A percentile compares a stretch with the other conserved stretches of the same genome.
Evolutionary conservation across 2,329 filamentous ascomycete species (phyloP).

Genomic region (Lachnellula suecica): DNA sequence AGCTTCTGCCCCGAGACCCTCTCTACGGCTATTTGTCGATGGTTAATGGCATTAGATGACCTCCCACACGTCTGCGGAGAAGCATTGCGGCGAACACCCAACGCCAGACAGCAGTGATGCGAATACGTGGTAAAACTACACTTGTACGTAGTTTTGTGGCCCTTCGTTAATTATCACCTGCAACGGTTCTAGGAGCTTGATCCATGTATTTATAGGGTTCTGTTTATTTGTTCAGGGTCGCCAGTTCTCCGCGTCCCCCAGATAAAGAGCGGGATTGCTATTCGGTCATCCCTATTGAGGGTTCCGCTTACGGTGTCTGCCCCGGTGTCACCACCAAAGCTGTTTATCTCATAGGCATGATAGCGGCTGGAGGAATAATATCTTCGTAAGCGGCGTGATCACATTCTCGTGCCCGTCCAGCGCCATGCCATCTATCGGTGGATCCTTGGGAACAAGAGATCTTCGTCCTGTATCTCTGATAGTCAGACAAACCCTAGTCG

Average conservation of each 20-base stretch:
- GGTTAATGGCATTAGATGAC: too few species aligned
- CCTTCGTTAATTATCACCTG: background rate
- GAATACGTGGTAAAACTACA: too few species aligned
- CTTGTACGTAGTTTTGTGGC: too few species aligned
- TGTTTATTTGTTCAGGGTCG: too few species aligned
- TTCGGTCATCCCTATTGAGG: too few species aligned
- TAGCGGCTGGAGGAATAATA: background rate
- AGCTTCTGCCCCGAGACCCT: background rate
- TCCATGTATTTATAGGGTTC: background rate
- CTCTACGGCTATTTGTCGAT: background rate
- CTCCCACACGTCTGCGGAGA: too few species aligned
- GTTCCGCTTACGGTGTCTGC: too few species aligned
- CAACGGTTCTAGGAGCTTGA: background rate
- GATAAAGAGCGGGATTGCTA: too few species aligned
- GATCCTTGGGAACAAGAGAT: background rate
- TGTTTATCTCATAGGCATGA: background rate
- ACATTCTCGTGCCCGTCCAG: background rate
- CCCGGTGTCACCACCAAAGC: too few species aligned
- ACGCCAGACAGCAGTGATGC: too few species aligned
- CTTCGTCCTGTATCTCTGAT: background rate
- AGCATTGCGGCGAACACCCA: too few species aligned
- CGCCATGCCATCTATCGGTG: background rate
- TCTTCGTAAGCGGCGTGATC: background rate
- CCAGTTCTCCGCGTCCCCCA: too few species aligned
- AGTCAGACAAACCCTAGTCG: conserved; percentile 14